Conservation (phyloP, 805 yeast genomes). For the Wickerhamia fluorescens region DNA sequence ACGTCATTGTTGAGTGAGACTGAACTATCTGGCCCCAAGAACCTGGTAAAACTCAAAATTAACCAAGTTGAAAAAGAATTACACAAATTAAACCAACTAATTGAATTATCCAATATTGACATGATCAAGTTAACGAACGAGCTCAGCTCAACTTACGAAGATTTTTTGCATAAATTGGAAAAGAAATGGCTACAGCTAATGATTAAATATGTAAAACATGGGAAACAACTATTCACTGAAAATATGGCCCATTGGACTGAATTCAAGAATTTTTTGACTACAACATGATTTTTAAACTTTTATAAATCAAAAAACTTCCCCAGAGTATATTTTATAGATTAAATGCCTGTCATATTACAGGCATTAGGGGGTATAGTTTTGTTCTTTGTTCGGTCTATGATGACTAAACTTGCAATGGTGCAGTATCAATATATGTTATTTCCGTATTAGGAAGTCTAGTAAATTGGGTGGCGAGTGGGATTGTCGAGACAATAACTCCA, state of each 20-base stretch:
- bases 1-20: slow-evolving; percentile 6
- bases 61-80: slow-evolving; percentile 35
- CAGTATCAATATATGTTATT: slow-evolving; percentile 1
- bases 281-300: no score
- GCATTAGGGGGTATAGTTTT: no score
- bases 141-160: slow-evolving; percentile 33
- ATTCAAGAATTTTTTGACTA: slow-evolving; percentile 15
- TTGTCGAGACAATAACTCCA: no score
- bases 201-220: slow-evolving; percentile 29
- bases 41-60: slow-evolving; percentile 16
- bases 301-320: no score
- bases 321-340: no score
- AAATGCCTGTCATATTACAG: no score
- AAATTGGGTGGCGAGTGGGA: no score
- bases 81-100: slow-evolving; percentile 41
- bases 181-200: slow-evolving; percentile 32
- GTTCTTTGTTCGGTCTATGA: no score
- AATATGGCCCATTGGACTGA: slow-evolving; percentile 28
- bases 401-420: no score
- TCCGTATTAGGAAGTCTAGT: slow-evolving; percentile 6
- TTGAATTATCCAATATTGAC: slow-evolving; percentile 36
- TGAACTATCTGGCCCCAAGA: slow-evolving; percentile 4
- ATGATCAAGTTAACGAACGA: slow-evolving; percentile 37
- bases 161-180: slow-evolving; percentile 33
- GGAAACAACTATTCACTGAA: slow-evolving; percentile 25